phyloP scores from a whole-genome alignment of 2,329 filamentous ascomycete genomes.

The Penicillium sp. region DNA sequence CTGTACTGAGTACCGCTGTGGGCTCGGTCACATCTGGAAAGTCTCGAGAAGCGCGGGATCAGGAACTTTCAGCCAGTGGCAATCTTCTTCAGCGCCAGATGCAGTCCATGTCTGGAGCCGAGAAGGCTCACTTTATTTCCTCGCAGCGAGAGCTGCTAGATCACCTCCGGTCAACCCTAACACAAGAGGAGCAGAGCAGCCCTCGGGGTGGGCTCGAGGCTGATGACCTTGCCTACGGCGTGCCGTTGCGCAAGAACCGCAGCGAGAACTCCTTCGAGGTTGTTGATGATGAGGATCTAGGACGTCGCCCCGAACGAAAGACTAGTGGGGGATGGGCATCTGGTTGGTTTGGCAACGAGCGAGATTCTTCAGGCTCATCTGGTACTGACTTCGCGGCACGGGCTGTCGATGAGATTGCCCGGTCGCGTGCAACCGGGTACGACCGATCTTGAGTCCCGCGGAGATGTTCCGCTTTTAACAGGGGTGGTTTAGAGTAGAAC shows the following conservation, averaged over 20 bases:
- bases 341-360: slow-evolving; percentile 30
- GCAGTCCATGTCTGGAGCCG: slow-evolving; percentile 56
- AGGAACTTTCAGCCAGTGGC: slow-evolving; percentile 56
- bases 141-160: slow-evolving; percentile 75
- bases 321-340: slow-evolving; percentile 28
- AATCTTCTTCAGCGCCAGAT: slow-evolving; percentile 70
- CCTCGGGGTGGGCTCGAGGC: slow-evolving; percentile 29
- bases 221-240: slow-evolving; percentile 42
- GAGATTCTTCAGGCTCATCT: slow-evolving; percentile 24
- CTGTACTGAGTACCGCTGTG: slow-evolving; percentile 71
- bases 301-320: slow-evolving; percentile 24
- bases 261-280: slow-evolving; percentile 89
- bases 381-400: slow-evolving; percentile 30
- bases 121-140: slow-evolving; percentile 70
- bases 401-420: slow-evolving; percentile 24
- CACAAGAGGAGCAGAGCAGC: slow-evolving; percentile 70
- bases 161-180: slow-evolving; percentile 71
- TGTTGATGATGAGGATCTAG: slow-evolving; percentile 68
- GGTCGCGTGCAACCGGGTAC: slow-evolving; percentile 16
- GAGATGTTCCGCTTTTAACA: not conserved
- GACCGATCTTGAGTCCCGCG: slow-evolving; percentile 15
- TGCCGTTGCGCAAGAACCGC: slow-evolving; percentile 67
- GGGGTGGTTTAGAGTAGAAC: not conserved
- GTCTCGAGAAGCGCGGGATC: slow-evolving; percentile 39
- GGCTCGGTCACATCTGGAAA: slow-evolving; percentile 54